A percentile compares a stretch with the other conserved stretches of the same genome.
Evolutionary conservation across 257 asterid species (phyloP).

Genomic region (Asclepias syriaca): DNA sequence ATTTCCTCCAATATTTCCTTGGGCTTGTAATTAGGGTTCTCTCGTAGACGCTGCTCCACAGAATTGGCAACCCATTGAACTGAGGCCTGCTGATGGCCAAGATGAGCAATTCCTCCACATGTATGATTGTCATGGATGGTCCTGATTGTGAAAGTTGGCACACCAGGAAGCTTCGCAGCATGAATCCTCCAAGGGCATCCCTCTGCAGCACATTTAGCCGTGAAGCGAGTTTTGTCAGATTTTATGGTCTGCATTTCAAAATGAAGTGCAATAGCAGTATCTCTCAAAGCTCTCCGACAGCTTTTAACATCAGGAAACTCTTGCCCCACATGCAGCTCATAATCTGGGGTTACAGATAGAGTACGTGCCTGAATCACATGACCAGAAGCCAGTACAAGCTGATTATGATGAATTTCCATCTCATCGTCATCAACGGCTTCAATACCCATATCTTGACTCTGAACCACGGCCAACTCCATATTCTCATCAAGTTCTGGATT

Average conservation of each 20-base stretch:
- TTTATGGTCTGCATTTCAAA: slow-evolving; percentile 90
- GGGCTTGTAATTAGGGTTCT: slow-evolving; percentile 88
- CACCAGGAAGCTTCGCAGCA: slow-evolving; percentile 96
- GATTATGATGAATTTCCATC: slow-evolving; percentile 41
- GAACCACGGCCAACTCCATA: slow-evolving; percentile 63
- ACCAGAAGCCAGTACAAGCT: slow-evolving; percentile 46
- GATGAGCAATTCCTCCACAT: slow-evolving; percentile 83
- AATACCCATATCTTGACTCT: slow-evolving; percentile 53
- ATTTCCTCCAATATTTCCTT: slow-evolving; percentile 93
- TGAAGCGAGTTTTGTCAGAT: slow-evolving; percentile 88
- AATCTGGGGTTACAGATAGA: slow-evolving; percentile 45
- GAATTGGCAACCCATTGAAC: slow-evolving; percentile 98
- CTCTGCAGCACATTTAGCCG: slow-evolving; percentile 86
- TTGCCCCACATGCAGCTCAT: slow-evolving; percentile 87
- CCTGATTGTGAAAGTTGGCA: slow-evolving; percentile 85
- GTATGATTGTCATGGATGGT: slow-evolving; percentile 74
- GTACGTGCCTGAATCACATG: slow-evolving; percentile 79
- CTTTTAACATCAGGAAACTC: slow-evolving; percentile 89
- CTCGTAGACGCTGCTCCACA: slow-evolving; percentile 78
- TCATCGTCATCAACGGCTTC: slow-evolving; percentile 40
- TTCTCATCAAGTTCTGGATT: slow-evolving; percentile 65
- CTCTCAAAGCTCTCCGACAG: slow-evolving; percentile 87
- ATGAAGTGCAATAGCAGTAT: slow-evolving; percentile 92
- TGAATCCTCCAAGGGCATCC: slow-evolving; percentile 97
- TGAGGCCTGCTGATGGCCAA: slow-evolving; percentile 97